Base-by-base conservation (phyloP, 768 basidiomycete genomes). In the Postia placenta region DNA sequence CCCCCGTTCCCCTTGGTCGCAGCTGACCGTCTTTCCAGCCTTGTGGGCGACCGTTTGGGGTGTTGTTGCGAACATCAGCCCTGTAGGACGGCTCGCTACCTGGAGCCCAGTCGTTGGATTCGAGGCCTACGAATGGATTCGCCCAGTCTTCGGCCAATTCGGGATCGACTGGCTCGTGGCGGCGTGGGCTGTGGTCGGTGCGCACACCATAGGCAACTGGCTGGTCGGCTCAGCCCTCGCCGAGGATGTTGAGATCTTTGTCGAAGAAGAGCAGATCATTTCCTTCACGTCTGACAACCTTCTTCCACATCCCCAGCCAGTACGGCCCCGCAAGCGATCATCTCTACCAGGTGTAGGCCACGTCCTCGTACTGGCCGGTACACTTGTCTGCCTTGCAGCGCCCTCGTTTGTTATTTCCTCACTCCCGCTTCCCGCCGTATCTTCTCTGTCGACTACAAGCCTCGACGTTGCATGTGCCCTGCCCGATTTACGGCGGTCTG, bases 121-220 rank as follows among this genome's bases (percentile, higher is more conserved):
- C 27, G 72, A 73, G 6, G 66, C 74, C 0, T 92, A 91, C 58
- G 59, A 59, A 2, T 92, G 88, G 87, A 63, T 81, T n/a, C 56
- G 76, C 2, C 77, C 75, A 0, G 61, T 73, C 38, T 53, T 77
- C 20, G 89, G 90, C 4, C 72, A 81, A 26, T 64, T 71, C 26
- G 79, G 76, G 6, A 73, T 79, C 50, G 86, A 92, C 61, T 92
- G 87, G 84, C 62, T 85, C 23, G 73, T 77, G 5, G 88, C 77
- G n/a, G 81, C 79, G 6, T 92, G 85, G 83, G 85, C 86, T 4
- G 78, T 80, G 9, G 72, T 89, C 9, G 56, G 78, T 23, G 77
- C 84, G 6, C 75, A 83, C 54, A 56, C 68, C 2, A 59, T 75
- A 6, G 79, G 76, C 24, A 63, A 58, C 22, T 85, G 79, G 82